A percentile compares a stretch with the other conserved stretches of the same genome.
Evolutionary conservation across 495 filamentous ascomycete genomes (phyloP).

Genomic region (Aspergillus panamensis): DNA sequence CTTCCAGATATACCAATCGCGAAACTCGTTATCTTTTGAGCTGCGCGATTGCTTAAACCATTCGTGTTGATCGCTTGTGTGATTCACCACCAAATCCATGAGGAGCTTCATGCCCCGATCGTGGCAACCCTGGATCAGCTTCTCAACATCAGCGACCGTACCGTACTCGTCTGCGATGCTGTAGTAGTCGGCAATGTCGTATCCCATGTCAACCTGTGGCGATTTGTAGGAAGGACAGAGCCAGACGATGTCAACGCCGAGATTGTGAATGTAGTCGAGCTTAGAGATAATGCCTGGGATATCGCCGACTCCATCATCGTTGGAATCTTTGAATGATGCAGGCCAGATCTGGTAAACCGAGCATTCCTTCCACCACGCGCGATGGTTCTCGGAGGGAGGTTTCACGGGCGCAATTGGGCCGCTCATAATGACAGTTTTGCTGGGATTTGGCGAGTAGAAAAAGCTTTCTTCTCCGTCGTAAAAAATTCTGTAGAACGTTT

Average conservation of each 20-base stretch:
- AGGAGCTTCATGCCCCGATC: constrained; percentile 64
- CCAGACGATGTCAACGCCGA: constrained; percentile 67
- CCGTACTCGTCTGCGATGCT: constrained; percentile 59
- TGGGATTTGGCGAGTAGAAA: neutral
- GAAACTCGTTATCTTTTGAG: constrained; percentile 55
- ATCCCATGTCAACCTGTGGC: constrained; percentile 61
- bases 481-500: neutral
- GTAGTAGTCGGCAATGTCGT: constrained; percentile 67
- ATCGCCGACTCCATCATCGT: constrained; percentile 65
- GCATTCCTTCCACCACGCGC: constrained; percentile 53
- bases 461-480: neutral
- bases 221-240: constrained; percentile 64
- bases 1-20: constrained; percentile 75
- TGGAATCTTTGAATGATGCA: constrained; percentile 62
- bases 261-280: constrained; percentile 59
- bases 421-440: constrained; percentile 5
- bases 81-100: constrained; percentile 74
- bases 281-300: constrained; percentile 63
- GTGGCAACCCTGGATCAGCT: constrained; percentile 53
- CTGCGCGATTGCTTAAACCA: constrained; percentile 70
- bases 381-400: constrained; percentile 35
- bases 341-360: constrained; percentile 71
- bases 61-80: constrained; percentile 71
- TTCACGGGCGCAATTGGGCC: constrained; percentile 15
- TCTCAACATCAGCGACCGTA: constrained; percentile 63